Conservation (phyloP, 2,329 filamentous ascomycete species). For the Myrmaecium sp. region DNA sequence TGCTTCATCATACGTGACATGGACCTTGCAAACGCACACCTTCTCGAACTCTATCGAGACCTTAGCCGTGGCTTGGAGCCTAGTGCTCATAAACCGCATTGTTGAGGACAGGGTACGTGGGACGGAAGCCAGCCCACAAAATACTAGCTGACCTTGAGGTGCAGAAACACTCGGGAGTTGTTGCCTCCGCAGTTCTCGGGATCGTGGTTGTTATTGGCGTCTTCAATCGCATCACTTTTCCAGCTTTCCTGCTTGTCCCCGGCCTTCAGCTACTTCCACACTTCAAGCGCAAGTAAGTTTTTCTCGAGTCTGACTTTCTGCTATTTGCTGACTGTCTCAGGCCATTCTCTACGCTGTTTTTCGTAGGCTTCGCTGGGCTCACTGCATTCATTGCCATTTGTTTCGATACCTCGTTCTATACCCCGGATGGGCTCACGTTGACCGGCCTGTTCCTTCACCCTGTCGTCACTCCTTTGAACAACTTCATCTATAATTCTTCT, state of each 20-base stretch:
- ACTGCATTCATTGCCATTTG: slow-evolving; percentile 59
- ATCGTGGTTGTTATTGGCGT: slow-evolving; percentile 69
- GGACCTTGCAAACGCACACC: slow-evolving; percentile 96
- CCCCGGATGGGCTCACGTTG: slow-evolving; percentile 43
- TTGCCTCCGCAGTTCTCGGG: slow-evolving; percentile 63
- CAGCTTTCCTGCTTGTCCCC: slow-evolving; percentile 77
- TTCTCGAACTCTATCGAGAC: slow-evolving; percentile 98
- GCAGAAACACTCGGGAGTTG: slow-evolving; percentile 56
- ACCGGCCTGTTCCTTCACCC: slow-evolving; percentile 40
- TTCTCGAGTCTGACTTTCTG: neutral
- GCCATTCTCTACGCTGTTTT: slow-evolving; percentile 41
- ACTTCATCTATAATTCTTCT: slow-evolving; percentile 33
- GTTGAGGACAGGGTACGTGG: slow-evolving; percentile 53
- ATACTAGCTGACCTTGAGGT: too few species aligned
- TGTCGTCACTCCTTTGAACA: slow-evolving; percentile 35
- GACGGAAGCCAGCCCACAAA: too few species aligned
- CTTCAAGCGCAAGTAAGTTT: slow-evolving; percentile 58
- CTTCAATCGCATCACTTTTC: slow-evolving; percentile 96
- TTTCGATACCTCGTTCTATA: slow-evolving; percentile 75
- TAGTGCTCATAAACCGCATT: slow-evolving; percentile 83
- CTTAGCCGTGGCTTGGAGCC: slow-evolving; percentile 76
- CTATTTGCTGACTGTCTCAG: slow-evolving; percentile 15
- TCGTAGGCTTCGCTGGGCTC: slow-evolving; percentile 46
- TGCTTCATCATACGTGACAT: slow-evolving; percentile 93
- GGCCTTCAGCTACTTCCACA: slow-evolving; percentile 70